Conservation (phyloP, 179 eudicot genomes). For the Beta corolliflora region DNA sequence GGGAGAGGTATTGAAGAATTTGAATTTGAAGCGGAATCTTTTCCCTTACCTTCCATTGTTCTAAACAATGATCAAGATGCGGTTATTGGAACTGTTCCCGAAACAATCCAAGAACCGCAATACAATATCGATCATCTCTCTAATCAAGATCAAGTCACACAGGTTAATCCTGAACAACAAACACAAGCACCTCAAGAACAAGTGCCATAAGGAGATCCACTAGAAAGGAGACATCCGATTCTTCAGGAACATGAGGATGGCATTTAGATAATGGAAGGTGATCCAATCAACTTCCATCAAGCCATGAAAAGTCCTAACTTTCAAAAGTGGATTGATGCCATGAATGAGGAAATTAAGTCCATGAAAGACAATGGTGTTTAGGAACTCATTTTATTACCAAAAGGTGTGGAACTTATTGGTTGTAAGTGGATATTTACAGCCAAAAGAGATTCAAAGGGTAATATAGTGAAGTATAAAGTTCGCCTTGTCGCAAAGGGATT, state of each 20-base stretch:
- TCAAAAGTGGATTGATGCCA: background rate
- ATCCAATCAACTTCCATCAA: background rate
- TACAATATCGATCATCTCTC: too few species aligned
- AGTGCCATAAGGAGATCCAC: background rate
- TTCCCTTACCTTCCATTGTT: background rate
- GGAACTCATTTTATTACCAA: background rate
- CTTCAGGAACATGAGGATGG: background rate
- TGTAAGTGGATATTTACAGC: background rate
- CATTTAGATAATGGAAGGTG: background rate
- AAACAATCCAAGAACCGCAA: background rate
- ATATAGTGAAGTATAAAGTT: too few species aligned
- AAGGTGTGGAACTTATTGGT: background rate
- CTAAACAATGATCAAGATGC: background rate
- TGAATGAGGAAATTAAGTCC: background rate
- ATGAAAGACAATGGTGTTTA: background rate
- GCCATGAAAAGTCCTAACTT: too few species aligned
- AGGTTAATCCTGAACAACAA: too few species aligned
- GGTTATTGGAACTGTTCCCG: background rate
- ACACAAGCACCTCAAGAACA: too few species aligned
- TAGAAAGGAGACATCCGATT: background rate
- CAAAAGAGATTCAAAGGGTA: too few species aligned
- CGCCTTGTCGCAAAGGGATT: too few species aligned
- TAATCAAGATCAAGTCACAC: too few species aligned
- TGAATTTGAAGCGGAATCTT: conserved; percentile 1
- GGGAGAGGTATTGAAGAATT: conserved; percentile 10